Conservation (phyloP, 2,329 filamentous ascomycete species). For the Davidsoniella australis region DNA sequence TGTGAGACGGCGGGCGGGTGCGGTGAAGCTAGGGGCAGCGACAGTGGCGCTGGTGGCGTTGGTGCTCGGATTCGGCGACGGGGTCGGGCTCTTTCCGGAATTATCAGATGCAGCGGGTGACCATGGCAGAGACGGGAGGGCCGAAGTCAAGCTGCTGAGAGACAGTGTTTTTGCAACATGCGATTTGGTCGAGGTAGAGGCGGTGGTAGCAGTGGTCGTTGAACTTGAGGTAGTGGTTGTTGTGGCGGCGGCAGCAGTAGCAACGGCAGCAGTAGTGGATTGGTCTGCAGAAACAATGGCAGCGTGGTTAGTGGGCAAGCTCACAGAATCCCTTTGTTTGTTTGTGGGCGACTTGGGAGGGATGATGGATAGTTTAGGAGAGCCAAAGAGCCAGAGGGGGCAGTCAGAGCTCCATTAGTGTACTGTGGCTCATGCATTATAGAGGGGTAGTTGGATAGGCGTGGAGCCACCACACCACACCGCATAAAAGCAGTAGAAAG, state of each 20-base stretch:
- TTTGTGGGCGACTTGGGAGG: background rate
- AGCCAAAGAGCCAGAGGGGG: background rate
- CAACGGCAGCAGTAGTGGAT: background rate
- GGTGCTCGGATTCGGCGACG: slow-evolving; percentile 19
- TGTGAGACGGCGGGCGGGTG: slow-evolving; percentile 55
- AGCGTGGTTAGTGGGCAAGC: background rate
- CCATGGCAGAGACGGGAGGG: slow-evolving; percentile 58
- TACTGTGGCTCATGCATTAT: slow-evolving; percentile 12
- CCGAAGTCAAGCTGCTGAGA: slow-evolving; percentile 53
- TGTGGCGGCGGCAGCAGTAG: background rate
- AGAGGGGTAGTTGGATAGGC: slow-evolving; percentile 9
- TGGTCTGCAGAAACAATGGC: background rate
- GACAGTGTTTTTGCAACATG: slow-evolving; percentile 34
- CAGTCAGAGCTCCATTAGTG: slow-evolving; percentile 11
- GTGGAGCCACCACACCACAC: slow-evolving; percentile 10
- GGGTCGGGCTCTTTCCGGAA: slow-evolving; percentile 28
- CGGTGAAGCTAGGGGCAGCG: slow-evolving; percentile 16
- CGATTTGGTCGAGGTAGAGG: slow-evolving; percentile 10
- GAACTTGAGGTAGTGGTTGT: background rate
- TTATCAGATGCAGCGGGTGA: slow-evolving; percentile 36
- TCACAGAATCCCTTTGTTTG: background rate
- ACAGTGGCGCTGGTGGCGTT: slow-evolving; percentile 16
- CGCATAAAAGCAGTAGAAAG: slow-evolving; percentile 3
- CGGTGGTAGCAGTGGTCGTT: slow-evolving; percentile 1
- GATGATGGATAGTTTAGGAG: slow-evolving; percentile 3